These are phyloP conservation scores for Heliosperma pusillum DNA, from an alignment of 148 eudicot species.

Conservation along the genomic window DNA sequence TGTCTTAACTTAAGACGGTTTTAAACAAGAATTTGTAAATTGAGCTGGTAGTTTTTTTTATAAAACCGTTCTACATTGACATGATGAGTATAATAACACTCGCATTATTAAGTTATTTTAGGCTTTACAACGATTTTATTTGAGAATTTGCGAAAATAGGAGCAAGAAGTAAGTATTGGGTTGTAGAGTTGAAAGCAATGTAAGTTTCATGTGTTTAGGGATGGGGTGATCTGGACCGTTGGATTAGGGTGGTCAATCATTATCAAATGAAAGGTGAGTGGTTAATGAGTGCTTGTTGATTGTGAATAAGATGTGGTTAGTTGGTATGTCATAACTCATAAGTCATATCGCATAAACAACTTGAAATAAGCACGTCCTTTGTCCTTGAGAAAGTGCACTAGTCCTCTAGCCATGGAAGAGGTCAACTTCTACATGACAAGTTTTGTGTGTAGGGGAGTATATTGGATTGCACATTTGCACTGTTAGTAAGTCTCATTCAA, in stretches of 20 bases:
- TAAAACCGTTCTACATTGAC: too few relatives aligned
- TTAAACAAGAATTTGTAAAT: too few relatives aligned
- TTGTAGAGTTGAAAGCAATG: background rate
- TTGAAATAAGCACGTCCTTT: constrained; percentile 1
- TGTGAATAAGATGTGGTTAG: background rate
- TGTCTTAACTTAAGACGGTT: too few relatives aligned
- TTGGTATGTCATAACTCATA: background rate
- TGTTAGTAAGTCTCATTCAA: too few relatives aligned
- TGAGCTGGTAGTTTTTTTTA: too few relatives aligned
- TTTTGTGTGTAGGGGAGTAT: background rate
- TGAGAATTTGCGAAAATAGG: background rate
- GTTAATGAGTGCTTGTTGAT: constrained; percentile 9
- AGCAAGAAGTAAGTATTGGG: background rate
- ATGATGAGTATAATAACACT: too few relatives aligned
- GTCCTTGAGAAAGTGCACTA: background rate
- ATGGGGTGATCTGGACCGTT: background rate
- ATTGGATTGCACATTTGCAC: too few relatives aligned
- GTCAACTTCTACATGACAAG: background rate
- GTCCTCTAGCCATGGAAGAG: constrained; percentile 7
- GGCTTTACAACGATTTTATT: too few relatives aligned
- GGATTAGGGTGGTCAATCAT: background rate
- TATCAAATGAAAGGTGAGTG: background rate
- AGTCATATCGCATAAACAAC: background rate
- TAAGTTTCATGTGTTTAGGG: background rate
- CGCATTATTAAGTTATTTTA: too few relatives aligned